These are phyloP conservation scores for Trichoderma harzianum DNA, from an alignment of 2,329 filamentous ascomycete species.

Conservation along the genomic window DNA sequence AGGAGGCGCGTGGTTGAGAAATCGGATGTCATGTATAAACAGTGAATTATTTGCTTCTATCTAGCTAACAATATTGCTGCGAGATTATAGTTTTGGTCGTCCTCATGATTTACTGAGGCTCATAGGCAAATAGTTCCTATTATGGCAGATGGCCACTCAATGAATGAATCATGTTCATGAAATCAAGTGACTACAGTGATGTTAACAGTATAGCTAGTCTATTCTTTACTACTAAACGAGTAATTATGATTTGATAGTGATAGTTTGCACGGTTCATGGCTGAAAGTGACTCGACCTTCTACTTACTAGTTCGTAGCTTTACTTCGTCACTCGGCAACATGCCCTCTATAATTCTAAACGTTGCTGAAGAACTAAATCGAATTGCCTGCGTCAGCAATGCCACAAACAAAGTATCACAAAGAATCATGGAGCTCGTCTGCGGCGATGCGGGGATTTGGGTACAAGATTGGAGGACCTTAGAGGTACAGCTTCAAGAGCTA, in stretches of 20 bases:
- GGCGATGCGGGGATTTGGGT: background rate
- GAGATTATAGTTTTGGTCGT: background rate
- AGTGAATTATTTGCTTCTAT: background rate
- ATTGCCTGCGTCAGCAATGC: background rate
- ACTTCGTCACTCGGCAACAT: background rate
- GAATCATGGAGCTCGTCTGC: background rate
- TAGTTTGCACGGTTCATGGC: background rate
- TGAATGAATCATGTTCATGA: background rate
- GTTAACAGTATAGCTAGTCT: background rate
- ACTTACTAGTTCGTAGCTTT: background rate
- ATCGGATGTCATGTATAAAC: background rate
- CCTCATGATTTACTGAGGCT: background rate
- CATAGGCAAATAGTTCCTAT: background rate
- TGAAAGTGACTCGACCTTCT: background rate
- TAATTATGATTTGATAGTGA: background rate
- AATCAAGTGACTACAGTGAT: background rate
- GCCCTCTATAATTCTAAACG: background rate
- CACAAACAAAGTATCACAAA: background rate
- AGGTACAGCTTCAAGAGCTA: background rate
- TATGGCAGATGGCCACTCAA: background rate
- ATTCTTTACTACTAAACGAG: background rate
- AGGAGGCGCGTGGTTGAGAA: slow-evolving; percentile 9
- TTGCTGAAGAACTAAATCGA: background rate
- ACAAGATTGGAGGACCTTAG: background rate
- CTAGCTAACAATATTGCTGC: background rate